These are phyloP conservation scores for Populus tomentosa DNA, from an alignment of 441 rosid species.

Conservation along the genomic window DNA sequence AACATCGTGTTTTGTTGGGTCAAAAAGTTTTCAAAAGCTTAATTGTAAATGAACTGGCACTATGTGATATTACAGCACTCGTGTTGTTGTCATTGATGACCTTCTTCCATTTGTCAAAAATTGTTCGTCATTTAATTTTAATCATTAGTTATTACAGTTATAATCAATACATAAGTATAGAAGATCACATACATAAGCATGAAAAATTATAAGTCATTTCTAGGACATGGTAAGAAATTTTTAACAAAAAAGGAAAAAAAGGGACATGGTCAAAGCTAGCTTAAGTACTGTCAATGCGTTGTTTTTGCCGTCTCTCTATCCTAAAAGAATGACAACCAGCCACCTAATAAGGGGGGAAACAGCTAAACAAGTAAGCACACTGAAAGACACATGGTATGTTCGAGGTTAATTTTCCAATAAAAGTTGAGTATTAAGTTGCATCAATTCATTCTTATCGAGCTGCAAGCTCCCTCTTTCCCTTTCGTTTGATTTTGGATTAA, in stretches of 20 bases:
- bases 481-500: background rate
- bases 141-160: background rate
- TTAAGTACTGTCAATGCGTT: background rate
- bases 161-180: too few species aligned
- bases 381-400: background rate
- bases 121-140: background rate
- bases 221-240: background rate
- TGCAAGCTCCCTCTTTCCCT: background rate
- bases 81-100: constrained; percentile 36
- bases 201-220: background rate
- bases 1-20: background rate
- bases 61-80: constrained; percentile 19
- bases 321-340: background rate
- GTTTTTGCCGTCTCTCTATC: background rate
- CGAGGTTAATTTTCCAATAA: background rate
- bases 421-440: background rate
- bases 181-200: too few species aligned
- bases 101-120: constrained; percentile 33
- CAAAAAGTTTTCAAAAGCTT: background rate
- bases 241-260: too few species aligned
- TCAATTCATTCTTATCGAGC: background rate
- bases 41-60: background rate
- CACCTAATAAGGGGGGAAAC: background rate
- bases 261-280: background rate
- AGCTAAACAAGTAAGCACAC: background rate